A percentile compares a stretch with the other conserved stretches of the same genome.
Conservation (phyloP, 176 grass and related monocot genomes). For the Ensete ventricosum region DNA sequence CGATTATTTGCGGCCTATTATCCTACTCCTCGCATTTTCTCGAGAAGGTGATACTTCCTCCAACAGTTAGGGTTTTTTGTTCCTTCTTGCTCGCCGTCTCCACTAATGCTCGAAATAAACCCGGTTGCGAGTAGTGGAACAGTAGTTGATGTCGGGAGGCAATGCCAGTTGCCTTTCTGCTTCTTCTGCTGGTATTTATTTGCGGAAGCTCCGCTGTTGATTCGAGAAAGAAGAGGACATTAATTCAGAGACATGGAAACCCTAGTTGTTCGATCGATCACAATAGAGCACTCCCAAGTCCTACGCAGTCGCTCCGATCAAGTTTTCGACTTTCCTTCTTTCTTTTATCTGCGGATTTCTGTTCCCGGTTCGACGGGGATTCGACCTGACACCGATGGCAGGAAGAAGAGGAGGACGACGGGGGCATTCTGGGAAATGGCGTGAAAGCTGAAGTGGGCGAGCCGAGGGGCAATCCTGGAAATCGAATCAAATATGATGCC, state of each 20-base stretch:
- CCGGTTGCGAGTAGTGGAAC: neutral
- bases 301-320: neutral
- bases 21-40: neutral
- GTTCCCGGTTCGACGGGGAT: neutral
- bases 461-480: neutral
- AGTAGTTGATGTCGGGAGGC: neutral
- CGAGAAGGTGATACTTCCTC: neutral
- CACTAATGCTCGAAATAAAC: constrained; percentile 1
- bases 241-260: neutral
- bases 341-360: neutral
- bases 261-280: constrained; percentile 1
- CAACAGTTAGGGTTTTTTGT: constrained; percentile 8
- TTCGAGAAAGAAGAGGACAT: neutral
- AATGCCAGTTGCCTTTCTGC: neutral
- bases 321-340: neutral
- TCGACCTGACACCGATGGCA: neutral
- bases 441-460: neutral
- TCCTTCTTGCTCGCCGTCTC: neutral
- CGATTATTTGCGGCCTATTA: neutral
- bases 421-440: constrained; percentile 11
- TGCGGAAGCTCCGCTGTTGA: neutral
- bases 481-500: neutral
- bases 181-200: neutral
- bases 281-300: neutral
- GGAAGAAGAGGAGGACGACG: constrained; percentile 2